These are phyloP conservation scores for Podaxis sp. DNA, from an alignment of 768 basidiomycete genomes.

Conservation along the genomic window DNA sequence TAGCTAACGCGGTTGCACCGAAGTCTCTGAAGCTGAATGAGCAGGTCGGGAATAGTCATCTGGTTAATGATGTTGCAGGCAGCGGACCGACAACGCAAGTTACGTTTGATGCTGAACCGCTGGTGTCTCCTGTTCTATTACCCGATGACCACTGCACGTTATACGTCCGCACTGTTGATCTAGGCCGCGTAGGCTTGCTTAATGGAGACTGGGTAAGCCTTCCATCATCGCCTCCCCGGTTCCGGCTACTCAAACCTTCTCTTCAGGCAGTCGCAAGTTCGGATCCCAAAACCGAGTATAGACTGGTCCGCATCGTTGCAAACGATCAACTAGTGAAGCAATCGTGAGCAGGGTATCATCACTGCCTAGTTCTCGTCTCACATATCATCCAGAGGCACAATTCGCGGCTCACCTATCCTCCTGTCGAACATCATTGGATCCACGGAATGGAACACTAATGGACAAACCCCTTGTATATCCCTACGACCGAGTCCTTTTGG, in stretches of 20 bases:
- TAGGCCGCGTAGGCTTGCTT: slow-evolving; percentile 64
- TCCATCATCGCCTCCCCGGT: neutral
- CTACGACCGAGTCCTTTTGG: slow-evolving; percentile 63
- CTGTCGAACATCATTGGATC: slow-evolving; percentile 49
- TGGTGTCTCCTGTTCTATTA: slow-evolving; percentile 32
- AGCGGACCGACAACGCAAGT: slow-evolving; percentile 10
- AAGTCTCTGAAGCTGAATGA: slow-evolving; percentile 14
- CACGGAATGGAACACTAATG: slow-evolving; percentile 20
- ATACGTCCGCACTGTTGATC: slow-evolving; percentile 62
- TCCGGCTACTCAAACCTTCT: slow-evolving; percentile 12
- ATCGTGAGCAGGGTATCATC: slow-evolving; percentile 29
- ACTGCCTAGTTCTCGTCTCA: neutral
- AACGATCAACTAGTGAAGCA: slow-evolving; percentile 41
- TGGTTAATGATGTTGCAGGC: neutral
- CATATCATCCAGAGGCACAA: slow-evolving; percentile 33
- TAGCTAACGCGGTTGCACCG: slow-evolving; percentile 45
- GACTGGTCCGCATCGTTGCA: slow-evolving; percentile 60
- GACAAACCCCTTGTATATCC: slow-evolving; percentile 26
- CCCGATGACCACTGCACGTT: slow-evolving; percentile 53
- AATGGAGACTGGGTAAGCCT: slow-evolving; percentile 75
- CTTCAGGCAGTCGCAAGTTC: slow-evolving; percentile 51
- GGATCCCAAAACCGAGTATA: slow-evolving; percentile 32
- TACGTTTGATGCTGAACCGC: slow-evolving; percentile 26
- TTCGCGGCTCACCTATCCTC: slow-evolving; percentile 48
- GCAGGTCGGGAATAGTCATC: slow-evolving; percentile 4